Conservation (phyloP, 768 basidiomycete species). For the Neoboletus brunneissimus region DNA sequence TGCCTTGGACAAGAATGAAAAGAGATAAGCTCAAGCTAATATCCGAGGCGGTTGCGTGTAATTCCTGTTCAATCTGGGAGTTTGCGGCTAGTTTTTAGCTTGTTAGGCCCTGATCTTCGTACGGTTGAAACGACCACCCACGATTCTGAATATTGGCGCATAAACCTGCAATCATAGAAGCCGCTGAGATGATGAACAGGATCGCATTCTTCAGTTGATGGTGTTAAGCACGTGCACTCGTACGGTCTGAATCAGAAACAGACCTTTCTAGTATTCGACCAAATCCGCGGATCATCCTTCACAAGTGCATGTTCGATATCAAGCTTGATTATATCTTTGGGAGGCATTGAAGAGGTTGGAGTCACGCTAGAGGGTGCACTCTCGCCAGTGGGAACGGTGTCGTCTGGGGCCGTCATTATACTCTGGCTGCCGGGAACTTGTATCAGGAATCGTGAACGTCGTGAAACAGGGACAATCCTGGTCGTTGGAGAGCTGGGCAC, state of each 20-base stretch:
- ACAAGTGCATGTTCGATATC: conserved; percentile 45
- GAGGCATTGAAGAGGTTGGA: not conserved
- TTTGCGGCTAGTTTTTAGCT: conserved; percentile 53
- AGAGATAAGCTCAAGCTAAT: conserved; percentile 69
- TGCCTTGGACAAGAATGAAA: conserved; percentile 71
- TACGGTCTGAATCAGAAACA: not conserved
- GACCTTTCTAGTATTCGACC: conserved; percentile 60
- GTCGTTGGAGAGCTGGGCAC: not conserved
- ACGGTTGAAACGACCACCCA: conserved; percentile 3
- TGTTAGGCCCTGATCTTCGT: not conserved
- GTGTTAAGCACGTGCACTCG: not conserved
- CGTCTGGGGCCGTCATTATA: not conserved
- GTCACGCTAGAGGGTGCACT: not conserved
- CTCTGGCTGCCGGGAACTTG: not conserved
- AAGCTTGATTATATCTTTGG: conserved; percentile 3
- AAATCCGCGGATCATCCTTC: conserved; percentile 59
- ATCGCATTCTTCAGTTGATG: conserved; percentile 14
- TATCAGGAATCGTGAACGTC: conserved; percentile 5
- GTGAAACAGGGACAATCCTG: not conserved
- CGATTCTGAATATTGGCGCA: conserved; percentile 31
- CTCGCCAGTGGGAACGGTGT: not conserved
- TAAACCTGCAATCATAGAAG: conserved; percentile 31
- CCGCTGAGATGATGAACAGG: conserved; percentile 26
- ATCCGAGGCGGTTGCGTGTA: conserved; percentile 57
- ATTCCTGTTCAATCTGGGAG: conserved; percentile 55